These are phyloP conservation scores for Naganishia sp. DNA, from an alignment of 1,284 basidiomycete genomes.

Conservation along the genomic window DNA sequence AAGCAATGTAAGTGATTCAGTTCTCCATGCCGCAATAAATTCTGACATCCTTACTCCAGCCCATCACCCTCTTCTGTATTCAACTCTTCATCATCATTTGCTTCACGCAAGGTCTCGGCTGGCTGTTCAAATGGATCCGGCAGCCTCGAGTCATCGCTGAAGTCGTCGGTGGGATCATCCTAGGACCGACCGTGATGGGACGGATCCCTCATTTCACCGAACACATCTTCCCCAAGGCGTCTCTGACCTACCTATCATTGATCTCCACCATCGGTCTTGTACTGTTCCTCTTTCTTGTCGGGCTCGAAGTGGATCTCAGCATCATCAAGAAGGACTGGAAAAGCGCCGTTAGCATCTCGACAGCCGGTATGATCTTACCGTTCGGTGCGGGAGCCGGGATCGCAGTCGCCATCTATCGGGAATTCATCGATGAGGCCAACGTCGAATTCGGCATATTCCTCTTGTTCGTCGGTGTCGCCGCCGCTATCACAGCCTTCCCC, in stretches of 20 bases:
- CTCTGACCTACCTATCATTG: conserved; percentile 76
- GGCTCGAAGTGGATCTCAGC: conserved; percentile 80
- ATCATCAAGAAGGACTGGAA: conserved; percentile 76
- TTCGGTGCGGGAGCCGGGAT: conserved; percentile 84
- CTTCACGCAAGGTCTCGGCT: conserved; percentile 70
- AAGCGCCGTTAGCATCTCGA: conserved; percentile 62
- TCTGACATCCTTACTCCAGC: conserved; percentile 58
- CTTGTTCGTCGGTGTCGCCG: conserved; percentile 87
- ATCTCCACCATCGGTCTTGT: conserved; percentile 91
- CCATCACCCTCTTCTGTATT: conserved; percentile 79
- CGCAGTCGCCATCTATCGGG: conserved; percentile 74
- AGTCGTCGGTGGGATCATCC: conserved; percentile 77
- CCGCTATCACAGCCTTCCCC: conserved; percentile 88
- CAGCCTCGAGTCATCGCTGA: conserved; percentile 87
- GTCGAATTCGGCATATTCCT: conserved; percentile 82
- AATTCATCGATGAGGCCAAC: conserved; percentile 66
- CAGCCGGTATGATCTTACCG: conserved; percentile 69
- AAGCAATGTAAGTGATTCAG: conserved; percentile 18
- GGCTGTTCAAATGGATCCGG: conserved; percentile 65
- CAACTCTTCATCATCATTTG: conserved; percentile 66
- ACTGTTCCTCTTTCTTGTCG: conserved; percentile 88
- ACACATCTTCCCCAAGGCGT: conserved; percentile 74
- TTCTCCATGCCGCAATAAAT: not conserved
- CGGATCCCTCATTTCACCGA: conserved; percentile 77
- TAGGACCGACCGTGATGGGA: conserved; percentile 68